Percentiles rank a stretch among this genome's conserved stretches.
Conservation (phyloP, 176 grass and related monocot species). For the Aegilops sharonensis region DNA sequence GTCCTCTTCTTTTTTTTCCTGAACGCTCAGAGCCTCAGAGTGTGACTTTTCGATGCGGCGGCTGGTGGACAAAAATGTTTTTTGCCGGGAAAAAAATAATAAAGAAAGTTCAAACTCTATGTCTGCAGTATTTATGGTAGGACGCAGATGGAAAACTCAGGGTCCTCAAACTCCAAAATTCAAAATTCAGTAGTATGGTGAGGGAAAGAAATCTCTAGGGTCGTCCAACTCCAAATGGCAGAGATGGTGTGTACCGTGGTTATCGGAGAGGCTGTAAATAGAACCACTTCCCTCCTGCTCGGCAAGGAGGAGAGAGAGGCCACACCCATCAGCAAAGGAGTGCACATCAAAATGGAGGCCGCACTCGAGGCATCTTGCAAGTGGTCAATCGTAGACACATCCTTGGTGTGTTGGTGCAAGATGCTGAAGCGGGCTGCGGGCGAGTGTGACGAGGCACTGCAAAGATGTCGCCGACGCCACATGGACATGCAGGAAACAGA, state of each 20-base stretch:
- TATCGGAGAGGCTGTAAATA: not conserved
- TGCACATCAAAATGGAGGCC: slow-evolving; percentile 4
- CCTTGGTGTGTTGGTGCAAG: not conserved
- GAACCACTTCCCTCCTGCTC: not conserved
- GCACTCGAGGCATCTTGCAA: not conserved
- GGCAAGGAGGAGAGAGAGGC: not conserved
- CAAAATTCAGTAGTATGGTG: not conserved
- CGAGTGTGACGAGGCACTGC: not conserved
- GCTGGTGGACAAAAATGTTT: too few relatives aligned
- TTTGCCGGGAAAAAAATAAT: too few relatives aligned
- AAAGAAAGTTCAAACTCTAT: too few relatives aligned
- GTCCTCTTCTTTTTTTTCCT: too few relatives aligned
- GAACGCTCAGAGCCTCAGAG: too few relatives aligned
- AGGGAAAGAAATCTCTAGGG: not conserved
- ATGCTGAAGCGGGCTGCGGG: slow-evolving; percentile 17
- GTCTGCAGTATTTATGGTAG: too few relatives aligned
- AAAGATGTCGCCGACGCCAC: not conserved
- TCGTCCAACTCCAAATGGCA: not conserved
- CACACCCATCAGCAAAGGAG: not conserved
- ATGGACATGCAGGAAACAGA: not conserved
- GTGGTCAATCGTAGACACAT: not conserved
- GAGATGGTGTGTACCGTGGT: not conserved
- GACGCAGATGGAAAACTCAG: too few relatives aligned
- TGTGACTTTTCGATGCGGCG: too few relatives aligned
- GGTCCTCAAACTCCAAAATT: too few relatives aligned